phyloP scores from a whole-genome alignment of 108 stramenopile genomes.

The Nitzschia sp. region DNA sequence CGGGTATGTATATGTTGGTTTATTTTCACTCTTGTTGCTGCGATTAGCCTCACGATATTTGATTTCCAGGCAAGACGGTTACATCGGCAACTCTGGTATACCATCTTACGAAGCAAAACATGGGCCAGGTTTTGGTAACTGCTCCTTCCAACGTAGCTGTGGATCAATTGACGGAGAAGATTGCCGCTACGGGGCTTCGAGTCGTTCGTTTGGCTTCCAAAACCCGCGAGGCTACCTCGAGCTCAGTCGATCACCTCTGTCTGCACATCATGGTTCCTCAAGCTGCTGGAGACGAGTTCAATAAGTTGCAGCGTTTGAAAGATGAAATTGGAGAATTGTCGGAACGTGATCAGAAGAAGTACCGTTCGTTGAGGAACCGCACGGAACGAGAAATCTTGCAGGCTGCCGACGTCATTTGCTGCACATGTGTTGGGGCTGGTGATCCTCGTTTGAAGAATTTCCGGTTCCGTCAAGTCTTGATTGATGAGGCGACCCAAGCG shows the following conservation, averaged over 20 bases:
- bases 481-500: conserved; percentile 99
- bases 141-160: conserved; percentile 99
- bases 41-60: too few species aligned
- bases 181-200: conserved; percentile 93
- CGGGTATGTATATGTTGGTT: too few species aligned
- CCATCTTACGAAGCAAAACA: conserved; percentile 93
- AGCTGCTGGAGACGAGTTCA: conserved; percentile 87
- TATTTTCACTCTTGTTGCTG: too few species aligned
- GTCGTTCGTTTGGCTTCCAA: conserved; percentile 95
- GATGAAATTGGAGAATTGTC: conserved; percentile 94
- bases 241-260: conserved; percentile 89
- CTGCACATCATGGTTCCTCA: conserved; percentile 91
- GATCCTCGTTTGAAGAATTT: conserved; percentile 96
- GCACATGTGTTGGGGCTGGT: conserved; percentile 97
- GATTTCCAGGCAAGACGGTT: conserved; percentile 99
- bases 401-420: conserved; percentile 98
- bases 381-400: conserved; percentile 96
- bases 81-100: conserved; percentile 96
- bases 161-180: conserved; percentile 98
- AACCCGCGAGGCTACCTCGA: conserved; percentile 88
- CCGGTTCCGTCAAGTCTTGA: conserved; percentile 95
- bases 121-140: conserved; percentile 96
- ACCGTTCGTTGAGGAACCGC: conserved; percentile 69
- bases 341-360: conserved; percentile 91
- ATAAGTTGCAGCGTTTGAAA: conserved; percentile 92